Conservation (phyloP, 108 stramenopile genomes). For the Pseudonitzschia multiseries region DNA sequence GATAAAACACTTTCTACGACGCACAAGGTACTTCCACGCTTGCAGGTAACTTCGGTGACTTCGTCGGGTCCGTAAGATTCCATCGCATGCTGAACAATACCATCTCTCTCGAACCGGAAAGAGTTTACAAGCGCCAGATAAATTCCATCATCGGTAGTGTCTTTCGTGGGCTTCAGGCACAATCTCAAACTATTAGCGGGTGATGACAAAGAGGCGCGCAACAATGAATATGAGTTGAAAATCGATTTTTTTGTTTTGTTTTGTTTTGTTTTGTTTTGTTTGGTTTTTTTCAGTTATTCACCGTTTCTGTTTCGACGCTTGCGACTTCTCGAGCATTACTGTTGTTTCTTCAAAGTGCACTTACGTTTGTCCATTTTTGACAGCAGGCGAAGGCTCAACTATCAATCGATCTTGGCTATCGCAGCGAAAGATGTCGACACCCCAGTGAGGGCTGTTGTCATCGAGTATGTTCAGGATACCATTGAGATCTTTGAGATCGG, state of each 20-base stretch:
- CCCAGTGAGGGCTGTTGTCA: background rate
- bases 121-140: slow-evolving; percentile 20
- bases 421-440: slow-evolving; percentile 9
- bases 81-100: slow-evolving; percentile 21
- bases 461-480: slow-evolving; percentile 11
- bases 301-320: no score
- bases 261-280: no score
- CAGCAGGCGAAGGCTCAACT: background rate
- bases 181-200: background rate
- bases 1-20: slow-evolving; percentile 11
- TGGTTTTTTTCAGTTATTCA: no score
- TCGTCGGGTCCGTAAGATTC: background rate
- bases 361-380: background rate
- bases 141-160: background rate
- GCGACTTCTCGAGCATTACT: no score
- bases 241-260: no score
- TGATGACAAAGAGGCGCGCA: no score
- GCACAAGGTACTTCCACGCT: slow-evolving; percentile 16
- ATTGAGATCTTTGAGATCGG: background rate
- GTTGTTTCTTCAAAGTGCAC: background rate
- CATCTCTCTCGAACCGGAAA: slow-evolving; percentile 19
- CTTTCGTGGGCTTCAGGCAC: background rate
- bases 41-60: slow-evolving; percentile 12
- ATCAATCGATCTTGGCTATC: background rate
- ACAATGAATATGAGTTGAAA: background rate